phyloP scores from a whole-genome alignment of 176 grass and related monocot species.

The Eragrostis curvula region DNA sequence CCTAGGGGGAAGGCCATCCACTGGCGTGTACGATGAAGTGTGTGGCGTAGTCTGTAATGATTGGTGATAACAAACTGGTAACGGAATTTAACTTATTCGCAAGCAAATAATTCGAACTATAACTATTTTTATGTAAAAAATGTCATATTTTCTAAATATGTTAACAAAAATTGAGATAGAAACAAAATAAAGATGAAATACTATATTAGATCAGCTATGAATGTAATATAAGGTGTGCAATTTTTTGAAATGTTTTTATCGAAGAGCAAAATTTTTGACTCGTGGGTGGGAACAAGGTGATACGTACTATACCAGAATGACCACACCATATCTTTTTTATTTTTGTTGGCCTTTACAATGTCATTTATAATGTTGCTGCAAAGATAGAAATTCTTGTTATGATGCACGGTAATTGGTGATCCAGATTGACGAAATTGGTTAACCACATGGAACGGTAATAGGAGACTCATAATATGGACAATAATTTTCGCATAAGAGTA shows the following conservation, averaged over 20 bases:
- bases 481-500: too few relatives aligned
- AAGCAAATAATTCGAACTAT: neutral
- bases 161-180: neutral
- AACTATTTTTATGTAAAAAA: neutral
- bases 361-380: neutral
- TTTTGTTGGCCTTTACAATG: neutral
- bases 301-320: neutral
- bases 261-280: too few relatives aligned
- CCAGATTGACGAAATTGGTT: neutral
- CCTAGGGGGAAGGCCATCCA: neutral
- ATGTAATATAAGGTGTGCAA: too few relatives aligned
- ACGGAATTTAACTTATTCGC: slow-evolving; percentile 30
- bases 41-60: slow-evolving; percentile 31
- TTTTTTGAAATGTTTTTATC: too few relatives aligned
- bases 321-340: too few relatives aligned
- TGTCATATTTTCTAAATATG: too few relatives aligned
- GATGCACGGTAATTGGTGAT: neutral
- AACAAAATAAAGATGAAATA: neutral
- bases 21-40: slow-evolving; percentile 5
- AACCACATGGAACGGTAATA: too few relatives aligned
- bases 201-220: neutral
- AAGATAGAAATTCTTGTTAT: neutral
- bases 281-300: neutral
- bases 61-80: slow-evolving; percentile 35
- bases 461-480: too few relatives aligned